Percentiles rank a stretch among this genome's conserved stretches.
These are phyloP conservation scores for Pharus latifolius DNA, from an alignment of 176 grass and related monocot species.

Conservation along the genomic window DNA sequence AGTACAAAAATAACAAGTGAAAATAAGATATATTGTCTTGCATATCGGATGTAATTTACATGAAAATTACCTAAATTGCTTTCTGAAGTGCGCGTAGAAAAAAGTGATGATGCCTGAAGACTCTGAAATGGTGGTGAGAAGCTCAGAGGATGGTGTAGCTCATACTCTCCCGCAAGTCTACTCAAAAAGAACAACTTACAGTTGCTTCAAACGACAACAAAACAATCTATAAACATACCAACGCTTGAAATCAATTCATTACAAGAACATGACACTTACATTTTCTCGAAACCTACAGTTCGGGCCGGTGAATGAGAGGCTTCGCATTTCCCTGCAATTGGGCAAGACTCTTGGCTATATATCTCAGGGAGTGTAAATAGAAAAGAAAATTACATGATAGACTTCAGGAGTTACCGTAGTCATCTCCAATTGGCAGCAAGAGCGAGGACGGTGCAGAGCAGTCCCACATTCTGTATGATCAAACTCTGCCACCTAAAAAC, in stretches of 20 bases:
- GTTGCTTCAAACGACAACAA: background rate
- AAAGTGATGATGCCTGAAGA: conserved; percentile 7
- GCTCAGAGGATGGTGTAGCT: background rate
- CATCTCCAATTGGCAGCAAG: conserved; percentile 16
- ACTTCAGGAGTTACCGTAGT: conserved; percentile 8
- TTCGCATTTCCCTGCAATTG: conserved; percentile 32
- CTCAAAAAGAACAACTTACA: background rate
- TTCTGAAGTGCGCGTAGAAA: background rate
- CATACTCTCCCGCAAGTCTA: conserved; percentile 17
- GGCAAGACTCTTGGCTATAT: background rate
- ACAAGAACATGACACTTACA: conserved; percentile 20
- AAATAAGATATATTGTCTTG: background rate
- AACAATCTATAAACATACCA: background rate
- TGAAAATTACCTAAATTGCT: conserved; percentile 8
- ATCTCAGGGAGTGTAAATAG: background rate
- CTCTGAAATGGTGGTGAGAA: conserved; percentile 16
- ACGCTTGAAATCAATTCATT: background rate
- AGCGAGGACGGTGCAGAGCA: conserved; percentile 2
- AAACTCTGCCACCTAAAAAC: background rate
- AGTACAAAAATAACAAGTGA: background rate
- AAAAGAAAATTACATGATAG: background rate
- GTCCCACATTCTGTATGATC: conserved; percentile 33
- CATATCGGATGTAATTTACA: background rate
- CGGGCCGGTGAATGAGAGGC: background rate
- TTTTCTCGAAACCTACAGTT: conserved; percentile 17